These are phyloP conservation scores for Populus hybrid DNA, from an alignment of 441 rosid genomes.

Conservation along the genomic window DNA sequence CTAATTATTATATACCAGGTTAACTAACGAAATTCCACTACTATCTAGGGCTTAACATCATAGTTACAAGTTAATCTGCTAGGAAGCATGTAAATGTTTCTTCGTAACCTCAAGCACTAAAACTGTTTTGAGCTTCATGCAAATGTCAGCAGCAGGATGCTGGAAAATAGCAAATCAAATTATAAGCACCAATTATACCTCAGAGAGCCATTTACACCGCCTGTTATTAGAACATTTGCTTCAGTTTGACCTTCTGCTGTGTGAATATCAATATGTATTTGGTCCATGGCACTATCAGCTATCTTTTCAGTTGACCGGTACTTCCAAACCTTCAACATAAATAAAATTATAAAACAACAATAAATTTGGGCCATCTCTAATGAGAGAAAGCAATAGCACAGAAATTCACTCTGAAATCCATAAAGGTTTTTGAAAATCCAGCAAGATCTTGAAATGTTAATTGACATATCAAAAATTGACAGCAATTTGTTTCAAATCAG, in stretches of 20 bases:
- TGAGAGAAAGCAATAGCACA: not conserved
- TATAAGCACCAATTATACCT: constrained; percentile 41
- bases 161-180: constrained; percentile 8
- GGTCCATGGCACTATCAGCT: constrained; percentile 57
- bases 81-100: not conserved
- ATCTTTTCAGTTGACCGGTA: constrained; percentile 30
- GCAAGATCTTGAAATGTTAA: not conserved
- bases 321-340: constrained; percentile 46
- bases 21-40: not conserved
- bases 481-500: not conserved
- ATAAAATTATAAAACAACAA: not conserved
- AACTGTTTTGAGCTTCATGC: not conserved
- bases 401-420: not conserved
- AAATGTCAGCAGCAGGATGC: not conserved
- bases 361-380: not conserved
- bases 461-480: not conserved
- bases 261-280: constrained; percentile 31
- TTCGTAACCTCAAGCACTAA: not conserved
- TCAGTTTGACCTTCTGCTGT: constrained; percentile 52
- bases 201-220: constrained; percentile 48
- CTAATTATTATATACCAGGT: not conserved
- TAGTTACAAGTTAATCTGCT: not conserved
- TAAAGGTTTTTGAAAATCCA: not conserved
- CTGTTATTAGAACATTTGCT: constrained; percentile 49
- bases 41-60: not conserved